A percentile compares a stretch with the other conserved stretches of the same genome.
phyloP scores from a whole-genome alignment of 202 grass and related monocot species.

The Bolboschoenoplectus hybrid region DNA sequence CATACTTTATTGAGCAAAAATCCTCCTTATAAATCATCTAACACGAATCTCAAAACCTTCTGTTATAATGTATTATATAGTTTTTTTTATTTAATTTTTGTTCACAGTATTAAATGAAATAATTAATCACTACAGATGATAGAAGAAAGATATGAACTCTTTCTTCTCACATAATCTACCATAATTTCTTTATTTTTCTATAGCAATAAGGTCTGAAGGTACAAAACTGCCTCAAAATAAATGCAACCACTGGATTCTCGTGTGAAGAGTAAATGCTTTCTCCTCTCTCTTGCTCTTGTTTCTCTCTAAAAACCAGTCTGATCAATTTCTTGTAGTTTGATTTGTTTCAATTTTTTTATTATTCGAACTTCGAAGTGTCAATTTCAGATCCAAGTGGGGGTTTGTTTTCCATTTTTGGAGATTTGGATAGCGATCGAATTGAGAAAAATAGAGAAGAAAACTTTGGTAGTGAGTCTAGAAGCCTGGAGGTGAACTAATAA shows the following conservation, averaged over 20 bases:
- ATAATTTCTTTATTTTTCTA: neutral
- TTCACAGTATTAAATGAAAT: too few relatives aligned
- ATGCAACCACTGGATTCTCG: constrained; percentile 33
- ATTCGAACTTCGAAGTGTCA: constrained; percentile 1
- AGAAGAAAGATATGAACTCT: too few relatives aligned
- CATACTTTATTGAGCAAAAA: neutral
- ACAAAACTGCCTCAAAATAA: constrained; percentile 26
- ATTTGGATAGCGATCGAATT: neutral
- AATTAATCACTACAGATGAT: too few relatives aligned
- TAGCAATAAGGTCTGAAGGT: neutral
- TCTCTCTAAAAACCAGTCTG: neutral
- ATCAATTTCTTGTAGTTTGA: neutral
- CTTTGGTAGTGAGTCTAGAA: neutral
- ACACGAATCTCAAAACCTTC: too few relatives aligned
- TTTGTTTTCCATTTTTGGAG: neutral
- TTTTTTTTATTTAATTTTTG: too few relatives aligned
- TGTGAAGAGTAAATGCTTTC: constrained; percentile 26
- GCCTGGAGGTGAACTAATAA: neutral
- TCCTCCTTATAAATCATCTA: too few relatives aligned
- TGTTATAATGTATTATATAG: too few relatives aligned
- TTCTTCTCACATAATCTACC: neutral
- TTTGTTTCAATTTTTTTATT: neutral
- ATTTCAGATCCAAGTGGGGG: constrained; percentile 21
- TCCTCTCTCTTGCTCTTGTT: neutral
- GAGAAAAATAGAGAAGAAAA: too few relatives aligned